Base-by-base conservation (phyloP, 2,329 filamentous ascomycete species). In the Bipolaris sorokiniana region DNA sequence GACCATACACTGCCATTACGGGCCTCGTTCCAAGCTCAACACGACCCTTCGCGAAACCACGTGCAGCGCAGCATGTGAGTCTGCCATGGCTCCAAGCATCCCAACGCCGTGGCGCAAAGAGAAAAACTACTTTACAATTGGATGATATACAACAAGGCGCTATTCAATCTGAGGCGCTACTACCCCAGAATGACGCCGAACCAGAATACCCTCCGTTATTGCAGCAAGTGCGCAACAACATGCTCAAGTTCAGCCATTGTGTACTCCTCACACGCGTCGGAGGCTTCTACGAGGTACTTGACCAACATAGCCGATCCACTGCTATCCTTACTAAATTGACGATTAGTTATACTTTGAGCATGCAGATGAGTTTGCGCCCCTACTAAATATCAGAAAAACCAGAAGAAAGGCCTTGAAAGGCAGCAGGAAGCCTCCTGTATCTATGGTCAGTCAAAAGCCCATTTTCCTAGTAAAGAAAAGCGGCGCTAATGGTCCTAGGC, bases 231-330 rank as follows among this genome's bases (percentile, higher is more conserved):
- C 86, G 87, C 54, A 91, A 88, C 65, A 96, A 97, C 78, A 97
- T 98, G 89, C 84, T 87, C 65, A 92, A 90, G 69, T 97, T 96
- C 78, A 86, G 88, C 69, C 92, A 96, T 68, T 98, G 94, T 77
- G 90, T 99, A 37, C 77, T 99, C 7, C 80, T 99, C 58, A 99
- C 95, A 3, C 87, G 94, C 54, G 92, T 99, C 26, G 95, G 95
- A 54, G 89, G 93, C 58, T 99, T 99, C 78, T 99, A 98, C 77
- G 95, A 99, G 78, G 82, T 83, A 76, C 46, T 23, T 42, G 69
- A 44, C 26, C 11, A 16, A n/a, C n/a, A 22, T 10, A 3, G 22
- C 22, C 5, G 3, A 16, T 28, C 2, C 13, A 9, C 15, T 10
- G 10, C 11, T 7, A 13, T 13, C 20, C 13, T 28, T 46, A 51